Evolutionary conservation across 352 stramenopile genomes (phyloP).

Genomic region (Blastocystis sp.): DNA sequence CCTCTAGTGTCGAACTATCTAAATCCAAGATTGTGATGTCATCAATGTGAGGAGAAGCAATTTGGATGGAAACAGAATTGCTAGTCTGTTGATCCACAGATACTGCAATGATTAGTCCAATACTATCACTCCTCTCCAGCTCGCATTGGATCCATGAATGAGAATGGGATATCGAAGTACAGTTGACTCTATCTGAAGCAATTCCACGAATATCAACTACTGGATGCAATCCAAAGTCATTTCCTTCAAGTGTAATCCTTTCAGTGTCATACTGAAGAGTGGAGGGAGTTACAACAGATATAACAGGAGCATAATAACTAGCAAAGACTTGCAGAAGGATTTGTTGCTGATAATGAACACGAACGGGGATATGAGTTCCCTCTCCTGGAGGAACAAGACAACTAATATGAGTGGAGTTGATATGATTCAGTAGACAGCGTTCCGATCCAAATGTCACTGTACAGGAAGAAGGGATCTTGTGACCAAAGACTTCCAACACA

Average conservation of each 20-base stretch:
- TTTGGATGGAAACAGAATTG: background rate
- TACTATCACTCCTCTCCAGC: background rate
- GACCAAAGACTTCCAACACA: background rate
- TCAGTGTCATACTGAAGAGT: background rate
- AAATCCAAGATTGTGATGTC: background rate
- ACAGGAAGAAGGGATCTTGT: background rate
- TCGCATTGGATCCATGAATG: background rate
- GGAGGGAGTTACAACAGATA: background rate
- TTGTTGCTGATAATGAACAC: background rate
- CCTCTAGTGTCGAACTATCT: background rate
- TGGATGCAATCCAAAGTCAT: background rate
- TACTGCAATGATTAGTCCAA: background rate
- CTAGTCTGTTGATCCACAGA: background rate
- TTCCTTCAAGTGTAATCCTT: background rate
- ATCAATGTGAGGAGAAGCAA: background rate
- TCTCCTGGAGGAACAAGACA: constrained; percentile 19
- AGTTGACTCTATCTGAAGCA: background rate
- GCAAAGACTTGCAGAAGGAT: constrained; percentile 10
- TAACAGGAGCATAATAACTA: background rate
- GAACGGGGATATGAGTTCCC: background rate
- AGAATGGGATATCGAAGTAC: background rate
- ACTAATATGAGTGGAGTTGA: constrained; percentile 10
- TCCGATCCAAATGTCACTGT: background rate
- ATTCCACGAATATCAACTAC: background rate
- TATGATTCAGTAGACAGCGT: background rate